phyloP scores from a whole-genome alignment of 768 basidiomycete genomes.

The Gyrodon lividus region DNA sequence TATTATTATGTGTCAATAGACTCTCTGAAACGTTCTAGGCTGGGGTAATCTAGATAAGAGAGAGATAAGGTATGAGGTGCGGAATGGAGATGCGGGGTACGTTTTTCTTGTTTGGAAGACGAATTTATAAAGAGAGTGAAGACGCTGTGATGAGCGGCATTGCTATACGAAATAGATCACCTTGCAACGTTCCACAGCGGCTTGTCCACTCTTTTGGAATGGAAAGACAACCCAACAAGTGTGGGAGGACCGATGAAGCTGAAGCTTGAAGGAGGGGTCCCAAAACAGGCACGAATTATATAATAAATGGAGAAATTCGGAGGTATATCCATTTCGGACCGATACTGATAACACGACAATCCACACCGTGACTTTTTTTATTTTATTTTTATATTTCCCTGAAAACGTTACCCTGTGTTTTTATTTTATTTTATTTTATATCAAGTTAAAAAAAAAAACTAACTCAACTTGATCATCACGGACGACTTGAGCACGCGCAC shows the following conservation, averaged over 20 bases:
- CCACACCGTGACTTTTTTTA: background rate
- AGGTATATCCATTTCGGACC: constrained; percentile 27
- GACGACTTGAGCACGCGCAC: too few species aligned
- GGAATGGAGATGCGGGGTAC: constrained; percentile 23
- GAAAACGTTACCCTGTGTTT: background rate
- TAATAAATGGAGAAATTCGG: too few species aligned
- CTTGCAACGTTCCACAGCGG: background rate
- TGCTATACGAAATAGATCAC: background rate
- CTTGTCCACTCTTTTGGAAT: background rate
- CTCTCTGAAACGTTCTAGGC: constrained; percentile 13
- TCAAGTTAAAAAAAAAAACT: too few species aligned
- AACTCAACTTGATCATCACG: too few species aligned
- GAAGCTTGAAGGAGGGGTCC: too few species aligned
- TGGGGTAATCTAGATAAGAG: constrained; percentile 29
- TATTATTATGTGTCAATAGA: constrained; percentile 2
- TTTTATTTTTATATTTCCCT: too few species aligned
- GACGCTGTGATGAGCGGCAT: background rate
- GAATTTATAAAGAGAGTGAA: background rate
- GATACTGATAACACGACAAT: constrained; percentile 6
- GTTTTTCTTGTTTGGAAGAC: constrained; percentile 1
- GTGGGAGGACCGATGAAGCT: background rate
- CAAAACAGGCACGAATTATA: background rate
- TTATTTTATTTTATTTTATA: too few species aligned
- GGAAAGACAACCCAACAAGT: too few species aligned
- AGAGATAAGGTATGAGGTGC: constrained; percentile 18